phyloP scores from a whole-genome alignment of 768 basidiomycete genomes.

The Atractiella rhizophila region DNA sequence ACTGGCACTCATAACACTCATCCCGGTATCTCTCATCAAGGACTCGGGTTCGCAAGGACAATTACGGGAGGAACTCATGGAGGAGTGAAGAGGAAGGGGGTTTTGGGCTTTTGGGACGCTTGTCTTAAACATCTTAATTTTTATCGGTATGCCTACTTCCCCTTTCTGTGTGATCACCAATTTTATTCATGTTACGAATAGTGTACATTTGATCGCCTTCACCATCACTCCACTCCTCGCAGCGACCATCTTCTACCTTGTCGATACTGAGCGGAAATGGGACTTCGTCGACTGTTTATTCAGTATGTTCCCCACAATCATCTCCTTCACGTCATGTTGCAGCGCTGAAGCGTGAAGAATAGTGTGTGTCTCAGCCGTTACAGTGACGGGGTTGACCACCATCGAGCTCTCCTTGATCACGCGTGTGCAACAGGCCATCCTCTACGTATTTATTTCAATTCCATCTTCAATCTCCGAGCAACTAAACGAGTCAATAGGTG shows the following conservation, averaged over 20 bases:
- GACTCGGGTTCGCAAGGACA: too few species aligned
- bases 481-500: not conserved
- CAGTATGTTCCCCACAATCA: constrained; percentile 15
- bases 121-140: too few species aligned
- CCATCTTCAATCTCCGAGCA: constrained; percentile 2
- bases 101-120: too few species aligned
- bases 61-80: too few species aligned
- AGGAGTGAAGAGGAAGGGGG: too few species aligned
- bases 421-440: constrained; percentile 18
- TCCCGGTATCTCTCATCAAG: too few species aligned
- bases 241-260: constrained; percentile 56
- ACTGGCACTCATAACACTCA: too few species aligned
- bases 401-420: constrained; percentile 17
- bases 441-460: constrained; percentile 7
- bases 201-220: constrained; percentile 22
- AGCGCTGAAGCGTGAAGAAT: not conserved
- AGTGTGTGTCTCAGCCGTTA: constrained; percentile 38
- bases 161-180: too few species aligned
- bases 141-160: too few species aligned
- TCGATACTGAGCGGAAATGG: constrained; percentile 40
- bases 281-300: constrained; percentile 53
- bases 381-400: constrained; percentile 28
- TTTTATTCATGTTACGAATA: constrained; percentile 21
- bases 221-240: constrained; percentile 53
- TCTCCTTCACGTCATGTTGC: constrained; percentile 1